phyloP scores from a whole-genome alignment of 306 rosid species.

The Acacia confusa region DNA sequence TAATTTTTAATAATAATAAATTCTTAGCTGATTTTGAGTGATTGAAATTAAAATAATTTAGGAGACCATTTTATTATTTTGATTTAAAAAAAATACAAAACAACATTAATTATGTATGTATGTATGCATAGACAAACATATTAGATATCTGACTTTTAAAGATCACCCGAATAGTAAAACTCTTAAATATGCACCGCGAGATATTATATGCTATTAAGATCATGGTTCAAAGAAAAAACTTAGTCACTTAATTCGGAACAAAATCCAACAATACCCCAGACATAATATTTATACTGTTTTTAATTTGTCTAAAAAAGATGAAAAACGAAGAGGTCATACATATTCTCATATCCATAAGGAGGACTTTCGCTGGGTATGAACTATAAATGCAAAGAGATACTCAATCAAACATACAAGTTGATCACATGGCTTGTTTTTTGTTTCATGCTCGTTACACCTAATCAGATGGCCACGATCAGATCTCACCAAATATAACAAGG shows the following conservation, averaged over 20 bases:
- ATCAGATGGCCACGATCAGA: constrained; percentile 48
- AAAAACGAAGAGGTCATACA: background rate
- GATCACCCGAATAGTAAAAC: background rate
- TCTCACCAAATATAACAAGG: constrained; percentile 41
- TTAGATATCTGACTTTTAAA: background rate
- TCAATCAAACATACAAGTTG: constrained; percentile 35
- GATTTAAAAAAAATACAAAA: background rate
- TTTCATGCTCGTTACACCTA: constrained; percentile 22
- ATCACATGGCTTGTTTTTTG: constrained; percentile 61
- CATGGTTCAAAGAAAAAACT: background rate
- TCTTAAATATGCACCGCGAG: background rate
- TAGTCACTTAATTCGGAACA: background rate
- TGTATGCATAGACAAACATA: background rate
- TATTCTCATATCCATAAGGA: background rate
- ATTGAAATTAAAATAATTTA: background rate
- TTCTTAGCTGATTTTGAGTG: background rate
- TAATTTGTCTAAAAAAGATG: background rate
- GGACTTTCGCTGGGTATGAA: background rate
- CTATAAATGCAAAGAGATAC: constrained; percentile 13
- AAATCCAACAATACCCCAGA: background rate
- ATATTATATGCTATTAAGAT: background rate
- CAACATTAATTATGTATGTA: background rate
- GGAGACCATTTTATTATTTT: background rate
- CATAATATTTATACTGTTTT: background rate
- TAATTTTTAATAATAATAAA: background rate